A percentile compares a stretch with the other conserved stretches of the same genome.
Conservation (phyloP, 2,329 filamentous ascomycete genomes). For the Phaeosphaeriaceae sp. region DNA sequence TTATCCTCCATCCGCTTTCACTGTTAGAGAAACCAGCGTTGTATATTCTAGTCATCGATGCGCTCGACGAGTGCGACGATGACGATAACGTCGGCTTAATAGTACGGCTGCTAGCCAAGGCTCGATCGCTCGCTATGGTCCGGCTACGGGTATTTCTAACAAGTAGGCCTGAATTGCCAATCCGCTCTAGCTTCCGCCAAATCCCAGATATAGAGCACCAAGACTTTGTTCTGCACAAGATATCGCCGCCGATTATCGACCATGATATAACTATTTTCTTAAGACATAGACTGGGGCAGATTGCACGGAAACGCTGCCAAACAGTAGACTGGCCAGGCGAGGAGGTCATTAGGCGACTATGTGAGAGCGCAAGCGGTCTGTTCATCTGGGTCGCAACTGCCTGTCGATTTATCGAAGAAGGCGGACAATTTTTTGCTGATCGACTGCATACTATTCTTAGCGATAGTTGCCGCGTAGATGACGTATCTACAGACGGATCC, state of each 20-base stretch:
- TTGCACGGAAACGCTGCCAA: conserved; percentile 1
- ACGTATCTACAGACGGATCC: no score
- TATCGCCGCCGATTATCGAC: conserved; percentile 16
- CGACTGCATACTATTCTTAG: neutral
- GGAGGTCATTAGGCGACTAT: conserved; percentile 25
- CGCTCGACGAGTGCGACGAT: conserved; percentile 42
- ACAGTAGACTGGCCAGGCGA: conserved; percentile 21
- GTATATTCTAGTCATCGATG: conserved; percentile 25
- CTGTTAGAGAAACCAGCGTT: no score
- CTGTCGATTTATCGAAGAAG: conserved; percentile 26
- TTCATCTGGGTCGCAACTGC: conserved; percentile 13
- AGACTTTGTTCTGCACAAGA: conserved; percentile 21
- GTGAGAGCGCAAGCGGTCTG: conserved; percentile 29
- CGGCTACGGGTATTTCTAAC: no score
- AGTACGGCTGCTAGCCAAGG: conserved; percentile 14
- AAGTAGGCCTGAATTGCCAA: conserved; percentile 21
- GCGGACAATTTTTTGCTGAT: conserved; percentile 1
- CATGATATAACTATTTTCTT: conserved; percentile 23
- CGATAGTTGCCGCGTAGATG: neutral
- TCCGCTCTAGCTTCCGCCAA: conserved; percentile 16
- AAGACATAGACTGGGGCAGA: conserved; percentile 7
- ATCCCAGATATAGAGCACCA: conserved; percentile 8
- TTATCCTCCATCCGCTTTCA: no score
- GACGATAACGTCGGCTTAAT: conserved; percentile 17
- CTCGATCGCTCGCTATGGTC: no score